Base-by-base conservation (phyloP, 1,284 basidiomycete species). In the Athelia psychrophila region DNA sequence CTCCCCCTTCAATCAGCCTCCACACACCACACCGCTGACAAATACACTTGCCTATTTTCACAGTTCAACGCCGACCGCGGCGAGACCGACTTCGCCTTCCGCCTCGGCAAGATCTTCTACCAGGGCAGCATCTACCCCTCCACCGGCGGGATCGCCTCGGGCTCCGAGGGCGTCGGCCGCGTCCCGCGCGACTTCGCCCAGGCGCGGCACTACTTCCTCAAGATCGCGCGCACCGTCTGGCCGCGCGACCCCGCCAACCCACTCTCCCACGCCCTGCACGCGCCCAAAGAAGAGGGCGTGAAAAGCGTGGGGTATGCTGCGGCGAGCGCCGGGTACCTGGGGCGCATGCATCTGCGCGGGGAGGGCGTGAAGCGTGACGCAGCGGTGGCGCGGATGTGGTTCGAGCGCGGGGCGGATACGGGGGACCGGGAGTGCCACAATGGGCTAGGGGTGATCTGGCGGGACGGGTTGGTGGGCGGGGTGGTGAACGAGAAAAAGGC, bases 51-150 rank as follows among this genome's bases (percentile, higher is more conserved):
- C n/a, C n/a, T n/a, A n/a, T n/a, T n/a, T 47, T 18, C 50, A 4
- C 49, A 93, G 88, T 98, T 95, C 70, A 95, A 95, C 53, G 92
- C 95, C 13, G 93, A 97, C 60, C 83, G 93, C 16, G 91, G 90
- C 16, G 91, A 94, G 61, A 82, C 83, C 47, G 82, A 88, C 57
- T 95, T 91, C 64, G 91, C 93, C 1, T 92, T 89, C 65, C 84
- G 90, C 20, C 80, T 98, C 2, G 95, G 93, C 15, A 87, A 91
- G 67, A 88, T 96, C n/a, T 95, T 88, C 72, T 98, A 98, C 64
- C 89, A 93, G 63, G 95, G 95, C 10, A 93, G 87, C 49, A 86
- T 95, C 30, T 95, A 95, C 63, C 75, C 79, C 3, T 72, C 80
- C 6, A 68, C 76, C 6, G 88, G 89, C 9, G 93, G 93, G 3